Evolutionary conservation across 2,329 filamentous ascomycete genomes (phyloP).

Genomic region (Fusarium burgessii): DNA sequence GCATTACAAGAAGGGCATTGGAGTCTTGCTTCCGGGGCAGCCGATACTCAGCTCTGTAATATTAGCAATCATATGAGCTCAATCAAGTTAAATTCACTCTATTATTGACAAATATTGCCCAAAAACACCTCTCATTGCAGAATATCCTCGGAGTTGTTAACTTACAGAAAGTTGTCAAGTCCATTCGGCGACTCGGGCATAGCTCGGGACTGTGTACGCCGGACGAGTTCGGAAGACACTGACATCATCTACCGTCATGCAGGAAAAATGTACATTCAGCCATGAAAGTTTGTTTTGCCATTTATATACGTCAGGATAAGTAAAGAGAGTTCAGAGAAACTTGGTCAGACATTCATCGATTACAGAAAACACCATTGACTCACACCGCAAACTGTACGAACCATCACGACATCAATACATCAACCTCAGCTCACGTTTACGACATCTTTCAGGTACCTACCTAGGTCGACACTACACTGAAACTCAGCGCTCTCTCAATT

Average conservation of each 20-base stretch:
- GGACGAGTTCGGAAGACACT: slow-evolving; percentile 42
- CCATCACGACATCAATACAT: slow-evolving; percentile 1
- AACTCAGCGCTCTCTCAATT: slow-evolving; percentile 4
- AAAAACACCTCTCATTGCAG: background rate
- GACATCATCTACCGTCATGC: slow-evolving; percentile 43
- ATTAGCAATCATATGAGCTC: slow-evolving; percentile 13
- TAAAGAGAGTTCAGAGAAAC: background rate
- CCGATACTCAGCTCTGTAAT: slow-evolving; percentile 1
- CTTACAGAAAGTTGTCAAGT: slow-evolving; percentile 1
- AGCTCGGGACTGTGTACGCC: slow-evolving; percentile 46
- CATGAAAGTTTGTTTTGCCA: slow-evolving; percentile 10
- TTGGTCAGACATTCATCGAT: slow-evolving; percentile 2
- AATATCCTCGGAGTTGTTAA: slow-evolving; percentile 4
- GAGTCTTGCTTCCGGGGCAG: background rate
- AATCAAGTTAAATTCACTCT: background rate
- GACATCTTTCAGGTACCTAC: slow-evolving; percentile 6
- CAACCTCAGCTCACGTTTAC: slow-evolving; percentile 7
- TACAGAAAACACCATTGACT: slow-evolving; percentile 2
- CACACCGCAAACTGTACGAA: background rate
- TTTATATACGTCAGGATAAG: slow-evolving; percentile 9
- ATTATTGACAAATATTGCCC: background rate
- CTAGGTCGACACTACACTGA: background rate
- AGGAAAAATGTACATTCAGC: slow-evolving; percentile 21
- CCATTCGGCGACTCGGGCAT: slow-evolving; percentile 44
- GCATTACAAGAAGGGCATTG: background rate